phyloP scores from a whole-genome alignment of 2,329 filamentous ascomycete species.

The Ophiostoma montium region DNA sequence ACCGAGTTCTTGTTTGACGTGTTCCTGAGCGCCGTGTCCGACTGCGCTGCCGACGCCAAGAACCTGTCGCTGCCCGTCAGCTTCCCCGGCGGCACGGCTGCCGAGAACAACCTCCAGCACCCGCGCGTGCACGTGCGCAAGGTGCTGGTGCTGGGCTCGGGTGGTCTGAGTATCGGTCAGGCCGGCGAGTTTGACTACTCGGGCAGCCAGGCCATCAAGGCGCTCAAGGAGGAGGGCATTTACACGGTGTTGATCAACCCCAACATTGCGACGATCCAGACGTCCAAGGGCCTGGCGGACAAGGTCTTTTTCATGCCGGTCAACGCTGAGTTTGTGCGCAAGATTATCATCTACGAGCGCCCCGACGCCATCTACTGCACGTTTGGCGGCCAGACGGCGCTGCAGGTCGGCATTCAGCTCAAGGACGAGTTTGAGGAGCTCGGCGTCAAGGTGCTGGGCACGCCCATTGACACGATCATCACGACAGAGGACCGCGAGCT shows the following conservation, averaged over 20 bases:
- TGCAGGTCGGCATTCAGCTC: slow-evolving; percentile 93
- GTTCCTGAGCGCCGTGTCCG: slow-evolving; percentile 73
- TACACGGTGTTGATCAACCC: slow-evolving; percentile 98
- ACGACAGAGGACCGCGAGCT: slow-evolving; percentile 96
- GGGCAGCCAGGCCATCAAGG: slow-evolving; percentile 96
- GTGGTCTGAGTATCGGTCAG: slow-evolving; percentile 92
- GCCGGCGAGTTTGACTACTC: slow-evolving; percentile 99
- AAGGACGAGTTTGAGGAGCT: slow-evolving; percentile 92
- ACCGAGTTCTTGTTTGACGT: slow-evolving; percentile 97
- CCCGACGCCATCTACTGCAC: slow-evolving; percentile 96
- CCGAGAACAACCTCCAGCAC: slow-evolving; percentile 63
- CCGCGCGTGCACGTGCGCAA: slow-evolving; percentile 83
- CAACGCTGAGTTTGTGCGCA: slow-evolving; percentile 91
- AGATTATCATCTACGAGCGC: slow-evolving; percentile 88
- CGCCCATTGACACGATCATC: slow-evolving; percentile 94
- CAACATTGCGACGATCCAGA: slow-evolving; percentile 98
- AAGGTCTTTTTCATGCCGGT: slow-evolving; percentile 98
- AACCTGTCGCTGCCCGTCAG: slow-evolving; percentile 58
- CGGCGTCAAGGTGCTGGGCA: slow-evolving; percentile 88
- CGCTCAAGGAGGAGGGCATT: slow-evolving; percentile 91
- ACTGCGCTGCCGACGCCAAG: slow-evolving; percentile 51
- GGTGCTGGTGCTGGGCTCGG: slow-evolving; percentile 84
- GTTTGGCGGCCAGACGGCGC: slow-evolving; percentile 91
- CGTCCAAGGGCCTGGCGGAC: slow-evolving; percentile 91
- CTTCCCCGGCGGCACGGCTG: slow-evolving; percentile 73